Base-by-base conservation (phyloP, 257 asterid species). In the Cruciata laevipes region DNA sequence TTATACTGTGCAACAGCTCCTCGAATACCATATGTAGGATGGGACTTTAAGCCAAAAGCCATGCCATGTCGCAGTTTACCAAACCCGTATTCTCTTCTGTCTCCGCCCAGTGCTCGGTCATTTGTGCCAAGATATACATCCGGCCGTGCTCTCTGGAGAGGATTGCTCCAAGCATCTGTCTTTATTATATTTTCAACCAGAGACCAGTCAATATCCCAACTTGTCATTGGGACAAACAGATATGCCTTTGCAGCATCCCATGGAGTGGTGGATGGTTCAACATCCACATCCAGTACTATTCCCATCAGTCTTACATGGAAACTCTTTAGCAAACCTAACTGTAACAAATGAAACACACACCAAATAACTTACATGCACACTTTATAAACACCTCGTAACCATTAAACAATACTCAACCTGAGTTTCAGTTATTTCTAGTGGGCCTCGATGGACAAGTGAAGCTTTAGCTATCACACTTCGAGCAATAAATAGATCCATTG, bases 231-330 rank as follows among this genome's bases (percentile, higher is more conserved):
- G 69, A 83, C 88, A 84, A 94, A 94, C 71, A 94, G 78, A 79
- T 90, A 90, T 23, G 99, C 96, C 88, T 94, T 94, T 58, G 88
- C 85, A 71, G 87, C 73, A 78, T 94, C 97, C 99, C 99, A 94
- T 27, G 99, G 97, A 70, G 99, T 94, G 79, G 78, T 88, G 71
- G 96, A 82, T 73, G 97, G 99, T 72, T 94, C 99, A 67, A 90
- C 99, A 78, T 90, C 97, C 82, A 94, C 99, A 71, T 94, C 99
- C 87, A 94, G 82, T 44, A 94, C 96, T 83, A 90, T 89, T 86
- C 99, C 90, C 99, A 94, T 94, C 71, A 94, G 75, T 76, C 99
- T 85, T 27, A 94, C 99, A 77, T 94, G 99, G 78, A 94, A 94
- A 80, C 86, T 85, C 86, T 94, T 88, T 14, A 94, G 92, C 73